Evolutionary conservation across 306 rosid species (phyloP).

Genomic region (Abrus precatorius): DNA sequence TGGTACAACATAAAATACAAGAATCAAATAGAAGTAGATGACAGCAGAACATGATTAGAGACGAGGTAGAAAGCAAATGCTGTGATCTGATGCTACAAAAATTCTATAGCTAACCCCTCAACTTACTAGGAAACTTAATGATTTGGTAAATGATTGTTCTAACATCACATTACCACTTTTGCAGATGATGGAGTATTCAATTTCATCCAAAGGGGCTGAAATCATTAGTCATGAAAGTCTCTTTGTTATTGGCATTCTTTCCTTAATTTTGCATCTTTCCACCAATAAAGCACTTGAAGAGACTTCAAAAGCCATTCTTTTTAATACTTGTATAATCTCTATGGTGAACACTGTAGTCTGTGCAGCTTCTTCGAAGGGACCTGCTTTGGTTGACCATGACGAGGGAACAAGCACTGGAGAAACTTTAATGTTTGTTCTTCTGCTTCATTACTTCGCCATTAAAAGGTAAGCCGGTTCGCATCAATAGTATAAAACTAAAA

Average conservation of each 20-base stretch:
- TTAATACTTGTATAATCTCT: slow-evolving; percentile 64
- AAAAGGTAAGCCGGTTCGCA: slow-evolving; percentile 62
- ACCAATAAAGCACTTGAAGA: slow-evolving; percentile 64
- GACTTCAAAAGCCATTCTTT: slow-evolving; percentile 78
- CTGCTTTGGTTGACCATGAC: slow-evolving; percentile 77
- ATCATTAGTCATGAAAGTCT: slow-evolving; percentile 65
- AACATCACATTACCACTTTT: slow-evolving; percentile 44
- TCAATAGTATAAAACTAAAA: slow-evolving; percentile 10
- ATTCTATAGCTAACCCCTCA: slow-evolving; percentile 14
- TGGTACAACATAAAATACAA: not conserved
- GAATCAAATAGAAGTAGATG: slow-evolving; percentile 5
- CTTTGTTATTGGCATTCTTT: slow-evolving; percentile 69
- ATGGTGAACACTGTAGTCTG: slow-evolving; percentile 59
- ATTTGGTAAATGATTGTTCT: slow-evolving; percentile 45
- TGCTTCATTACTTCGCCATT: slow-evolving; percentile 74
- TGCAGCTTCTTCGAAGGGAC: slow-evolving; percentile 76
- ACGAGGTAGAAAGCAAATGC: slow-evolving; percentile 42
- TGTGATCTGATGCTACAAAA: slow-evolving; percentile 23
- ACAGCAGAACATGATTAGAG: not conserved
- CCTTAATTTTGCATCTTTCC: slow-evolving; percentile 81
- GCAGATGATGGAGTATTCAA: slow-evolving; percentile 71
- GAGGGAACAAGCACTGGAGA: slow-evolving; percentile 71
- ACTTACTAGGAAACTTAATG: not conserved
- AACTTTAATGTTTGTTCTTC: slow-evolving; percentile 66
- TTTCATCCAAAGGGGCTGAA: slow-evolving; percentile 53